A percentile compares a stretch with the other conserved stretches of the same genome.
Evolutionary conservation across 345 rosid species (phyloP).

Genomic region (Mangifera indica): DNA sequence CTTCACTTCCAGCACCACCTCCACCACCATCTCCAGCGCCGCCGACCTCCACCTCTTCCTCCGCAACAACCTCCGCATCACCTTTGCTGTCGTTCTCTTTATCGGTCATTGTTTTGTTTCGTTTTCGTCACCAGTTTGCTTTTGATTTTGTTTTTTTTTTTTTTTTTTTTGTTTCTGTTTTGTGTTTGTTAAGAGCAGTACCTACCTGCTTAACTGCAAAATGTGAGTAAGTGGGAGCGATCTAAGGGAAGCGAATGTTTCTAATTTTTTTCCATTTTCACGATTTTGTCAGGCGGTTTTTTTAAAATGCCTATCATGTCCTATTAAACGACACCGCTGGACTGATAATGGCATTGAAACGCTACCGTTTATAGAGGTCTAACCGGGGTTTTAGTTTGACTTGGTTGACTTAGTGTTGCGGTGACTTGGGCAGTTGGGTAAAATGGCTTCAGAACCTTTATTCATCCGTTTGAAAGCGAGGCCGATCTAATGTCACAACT

Average conservation of each 20-base stretch:
- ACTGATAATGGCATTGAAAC: fast-evolving
- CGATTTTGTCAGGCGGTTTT: constrained; percentile 28
- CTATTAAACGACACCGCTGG: constrained; percentile 23
- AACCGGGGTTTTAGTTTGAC: background rate
- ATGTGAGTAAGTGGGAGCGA: constrained; percentile 21
- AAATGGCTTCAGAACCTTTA: background rate
- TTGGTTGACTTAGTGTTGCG: background rate
- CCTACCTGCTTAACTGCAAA: constrained; percentile 63
- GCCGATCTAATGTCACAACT: background rate
- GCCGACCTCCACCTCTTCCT: constrained; percentile 8
- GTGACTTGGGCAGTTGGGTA: constrained; percentile 18
- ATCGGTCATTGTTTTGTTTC: constrained; percentile 18
- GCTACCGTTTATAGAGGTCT: background rate
- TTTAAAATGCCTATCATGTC: constrained; percentile 25
- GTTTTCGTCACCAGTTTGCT: constrained; percentile 12
- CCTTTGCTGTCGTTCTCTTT: constrained; percentile 23
- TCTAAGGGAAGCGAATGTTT: constrained; percentile 16
- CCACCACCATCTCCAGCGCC: constrained; percentile 27
- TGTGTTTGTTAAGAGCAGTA: constrained; percentile 25
- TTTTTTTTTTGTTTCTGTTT: background rate
- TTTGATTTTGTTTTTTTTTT: too few relatives aligned
- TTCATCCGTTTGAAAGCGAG: constrained; percentile 24
- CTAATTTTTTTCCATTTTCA: constrained; percentile 23
- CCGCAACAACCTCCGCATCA: constrained; percentile 1
- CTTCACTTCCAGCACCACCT: constrained; percentile 26